A percentile compares a stretch with the other conserved stretches of the same genome.
Conservation (phyloP, 2,329 filamentous ascomycete genomes). For the Chrysoporthe deuterocubensis region DNA sequence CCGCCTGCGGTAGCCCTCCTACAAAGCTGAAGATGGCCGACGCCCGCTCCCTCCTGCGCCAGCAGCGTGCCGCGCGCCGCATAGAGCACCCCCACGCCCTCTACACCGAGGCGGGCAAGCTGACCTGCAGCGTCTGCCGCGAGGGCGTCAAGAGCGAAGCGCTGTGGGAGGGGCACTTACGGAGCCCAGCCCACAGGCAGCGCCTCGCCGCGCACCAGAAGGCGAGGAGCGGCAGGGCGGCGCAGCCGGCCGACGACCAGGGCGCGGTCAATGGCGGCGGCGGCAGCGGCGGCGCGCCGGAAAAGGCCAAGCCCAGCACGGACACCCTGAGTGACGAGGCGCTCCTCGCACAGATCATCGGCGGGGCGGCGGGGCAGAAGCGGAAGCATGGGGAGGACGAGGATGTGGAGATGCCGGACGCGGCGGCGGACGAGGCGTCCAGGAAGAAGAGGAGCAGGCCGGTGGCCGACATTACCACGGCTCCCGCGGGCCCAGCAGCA, state of each 20-base stretch:
- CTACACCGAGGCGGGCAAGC: constrained; percentile 70
- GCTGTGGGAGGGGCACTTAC: constrained; percentile 68
- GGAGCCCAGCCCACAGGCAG: constrained; percentile 51
- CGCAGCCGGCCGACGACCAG: constrained; percentile 27
- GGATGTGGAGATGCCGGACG: constrained; percentile 41
- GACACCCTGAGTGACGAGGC: constrained; percentile 37
- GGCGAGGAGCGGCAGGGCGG: constrained; percentile 25
- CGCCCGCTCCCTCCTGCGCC: constrained; percentile 77
- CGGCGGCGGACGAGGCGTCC: constrained; percentile 36
- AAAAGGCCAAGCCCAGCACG: constrained; percentile 26
- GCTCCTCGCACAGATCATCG: constrained; percentile 25
- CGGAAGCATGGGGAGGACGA: constrained; percentile 35
- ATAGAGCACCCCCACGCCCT: constrained; percentile 71
- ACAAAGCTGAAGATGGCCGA: constrained; percentile 66
- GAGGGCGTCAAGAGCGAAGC: constrained; percentile 67
- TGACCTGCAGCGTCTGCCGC: constrained; percentile 70
- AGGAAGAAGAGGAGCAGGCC: constrained; percentile 53
- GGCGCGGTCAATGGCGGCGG: not conserved
- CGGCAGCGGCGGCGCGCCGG: constrained; percentile 21
- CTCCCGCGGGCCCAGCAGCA: not conserved
- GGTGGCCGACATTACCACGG: constrained; percentile 34
- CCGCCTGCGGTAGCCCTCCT: not conserved
- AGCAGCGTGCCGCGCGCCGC: constrained; percentile 74
- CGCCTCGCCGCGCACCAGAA: constrained; percentile 35
- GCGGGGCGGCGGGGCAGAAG: constrained; percentile 32